Percentiles rank a stretch among this genome's conserved stretches.
These are phyloP conservation scores for Alectoria sarmentosa DNA, from an alignment of 495 filamentous ascomycete genomes.

Conservation along the genomic window DNA sequence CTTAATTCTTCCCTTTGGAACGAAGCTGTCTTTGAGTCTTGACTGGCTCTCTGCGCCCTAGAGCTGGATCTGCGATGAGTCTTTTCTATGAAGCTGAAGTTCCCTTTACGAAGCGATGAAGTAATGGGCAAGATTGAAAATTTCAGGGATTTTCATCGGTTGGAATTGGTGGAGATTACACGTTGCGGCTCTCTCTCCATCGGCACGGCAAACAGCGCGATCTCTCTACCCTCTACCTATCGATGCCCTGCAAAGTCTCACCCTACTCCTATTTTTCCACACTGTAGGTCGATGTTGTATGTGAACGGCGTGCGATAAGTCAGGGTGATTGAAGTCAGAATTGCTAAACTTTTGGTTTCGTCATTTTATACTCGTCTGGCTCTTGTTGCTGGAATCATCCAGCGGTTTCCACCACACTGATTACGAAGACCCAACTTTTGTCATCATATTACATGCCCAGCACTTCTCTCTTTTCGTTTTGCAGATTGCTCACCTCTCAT, in stretches of 20 bases:
- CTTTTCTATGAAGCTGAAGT: background rate
- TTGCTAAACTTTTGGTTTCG: background rate
- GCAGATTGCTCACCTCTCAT: background rate
- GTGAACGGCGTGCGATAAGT: background rate
- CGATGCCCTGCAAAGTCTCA: background rate
- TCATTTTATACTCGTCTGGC: background rate
- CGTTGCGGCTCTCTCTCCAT: conserved; percentile 1
- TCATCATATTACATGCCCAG: background rate
- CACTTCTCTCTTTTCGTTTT: background rate
- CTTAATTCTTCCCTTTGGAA: background rate
- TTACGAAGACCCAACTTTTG: background rate
- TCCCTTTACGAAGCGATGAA: background rate
- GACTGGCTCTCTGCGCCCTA: background rate
- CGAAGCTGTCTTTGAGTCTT: background rate
- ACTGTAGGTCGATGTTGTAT: background rate
- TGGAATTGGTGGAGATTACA: conserved; percentile 8
- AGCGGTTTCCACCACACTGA: background rate
- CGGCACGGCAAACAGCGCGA: background rate
- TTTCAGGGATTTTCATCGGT: background rate
- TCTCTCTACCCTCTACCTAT: background rate
- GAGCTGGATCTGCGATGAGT: background rate
- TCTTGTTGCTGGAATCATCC: background rate
- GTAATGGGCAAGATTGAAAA: background rate
- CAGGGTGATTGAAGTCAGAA: background rate
- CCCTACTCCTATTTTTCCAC: background rate